These are phyloP conservation scores for Chenopodium berlandieri DNA, from an alignment of 148 eudicot species.

Conservation along the genomic window DNA sequence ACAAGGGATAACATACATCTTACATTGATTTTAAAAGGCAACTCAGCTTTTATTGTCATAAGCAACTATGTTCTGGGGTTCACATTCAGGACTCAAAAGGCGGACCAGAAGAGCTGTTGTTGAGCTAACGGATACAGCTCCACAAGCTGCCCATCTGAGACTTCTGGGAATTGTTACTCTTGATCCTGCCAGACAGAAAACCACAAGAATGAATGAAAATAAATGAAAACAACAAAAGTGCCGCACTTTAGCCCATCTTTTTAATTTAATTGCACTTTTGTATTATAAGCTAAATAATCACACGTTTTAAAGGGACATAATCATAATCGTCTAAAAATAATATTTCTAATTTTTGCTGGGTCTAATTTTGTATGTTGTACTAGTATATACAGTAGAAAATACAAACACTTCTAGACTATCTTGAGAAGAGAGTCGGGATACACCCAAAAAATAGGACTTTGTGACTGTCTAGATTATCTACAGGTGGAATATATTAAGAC, in stretches of 20 bases:
- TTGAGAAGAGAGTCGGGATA: not conserved
- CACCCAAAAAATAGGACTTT: not conserved
- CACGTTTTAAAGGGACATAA: not conserved
- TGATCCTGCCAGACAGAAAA: slow-evolving; percentile 49
- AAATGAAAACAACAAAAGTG: not conserved
- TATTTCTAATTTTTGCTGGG: not conserved
- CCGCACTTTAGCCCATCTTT: not conserved
- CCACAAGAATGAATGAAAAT: not conserved
- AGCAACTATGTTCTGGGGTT: slow-evolving; percentile 88
- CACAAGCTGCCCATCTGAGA: slow-evolving; percentile 91
- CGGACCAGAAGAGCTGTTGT: slow-evolving; percentile 73
- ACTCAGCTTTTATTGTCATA: slow-evolving; percentile 58
- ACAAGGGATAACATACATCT: not conserved
- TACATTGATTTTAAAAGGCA: not conserved
- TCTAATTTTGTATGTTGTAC: not conserved
- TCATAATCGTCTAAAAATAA: not conserved
- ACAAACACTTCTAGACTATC: not conserved
- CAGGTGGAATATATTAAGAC: not conserved
- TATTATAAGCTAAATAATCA: not conserved
- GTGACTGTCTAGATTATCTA: not conserved
- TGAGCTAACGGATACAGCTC: slow-evolving; percentile 62
- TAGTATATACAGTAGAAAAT: no score
- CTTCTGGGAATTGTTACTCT: slow-evolving; percentile 77
- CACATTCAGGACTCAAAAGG: slow-evolving; percentile 84
- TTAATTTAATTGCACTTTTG: not conserved